Evolutionary conservation across 257 asterid species (phyloP).

Genomic region (Capsicum chinense): DNA sequence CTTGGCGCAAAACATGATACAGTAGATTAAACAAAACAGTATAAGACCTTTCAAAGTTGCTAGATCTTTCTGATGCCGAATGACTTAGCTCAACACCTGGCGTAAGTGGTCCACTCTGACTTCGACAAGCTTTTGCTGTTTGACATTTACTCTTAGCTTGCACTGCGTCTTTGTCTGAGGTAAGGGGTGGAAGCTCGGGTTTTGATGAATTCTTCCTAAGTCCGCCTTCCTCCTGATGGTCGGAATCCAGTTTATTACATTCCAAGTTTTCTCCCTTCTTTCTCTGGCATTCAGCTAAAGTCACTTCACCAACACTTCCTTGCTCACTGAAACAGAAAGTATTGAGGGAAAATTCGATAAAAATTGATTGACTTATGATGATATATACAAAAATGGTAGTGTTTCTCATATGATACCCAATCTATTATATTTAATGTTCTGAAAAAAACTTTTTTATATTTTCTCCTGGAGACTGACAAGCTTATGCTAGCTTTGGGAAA

Average conservation of each 20-base stretch:
- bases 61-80: slow-evolving; percentile 68
- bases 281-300: slow-evolving; percentile 44
- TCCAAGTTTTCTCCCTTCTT: slow-evolving; percentile 50
- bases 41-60: slow-evolving; percentile 70
- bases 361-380: background rate
- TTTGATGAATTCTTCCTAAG: slow-evolving; percentile 50
- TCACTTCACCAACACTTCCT: slow-evolving; percentile 46
- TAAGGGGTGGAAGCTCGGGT: slow-evolving; percentile 51
- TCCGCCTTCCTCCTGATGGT: slow-evolving; percentile 43
- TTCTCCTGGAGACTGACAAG: slow-evolving; percentile 12
- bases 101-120: slow-evolving; percentile 89
- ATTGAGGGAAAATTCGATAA: slow-evolving; percentile 12
- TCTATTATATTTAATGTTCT: slow-evolving; percentile 15
- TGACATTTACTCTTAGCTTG: slow-evolving; percentile 58
- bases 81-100: slow-evolving; percentile 68
- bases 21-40: slow-evolving; percentile 10
- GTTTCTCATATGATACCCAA: slow-evolving; percentile 23
- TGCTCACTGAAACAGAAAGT: slow-evolving; percentile 50
- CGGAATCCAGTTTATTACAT: slow-evolving; percentile 47
- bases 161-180: slow-evolving; percentile 61
- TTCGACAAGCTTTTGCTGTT: slow-evolving; percentile 64
- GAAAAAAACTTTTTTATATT: background rate
- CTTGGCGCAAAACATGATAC: background rate
- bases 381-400: background rate
- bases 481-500: background rate